Evolutionary conservation across 2,329 filamentous ascomycete genomes (phyloP), one percentile per base, ranked within the genome.

Genomic region (Herpotrichia juniperi): DNA sequence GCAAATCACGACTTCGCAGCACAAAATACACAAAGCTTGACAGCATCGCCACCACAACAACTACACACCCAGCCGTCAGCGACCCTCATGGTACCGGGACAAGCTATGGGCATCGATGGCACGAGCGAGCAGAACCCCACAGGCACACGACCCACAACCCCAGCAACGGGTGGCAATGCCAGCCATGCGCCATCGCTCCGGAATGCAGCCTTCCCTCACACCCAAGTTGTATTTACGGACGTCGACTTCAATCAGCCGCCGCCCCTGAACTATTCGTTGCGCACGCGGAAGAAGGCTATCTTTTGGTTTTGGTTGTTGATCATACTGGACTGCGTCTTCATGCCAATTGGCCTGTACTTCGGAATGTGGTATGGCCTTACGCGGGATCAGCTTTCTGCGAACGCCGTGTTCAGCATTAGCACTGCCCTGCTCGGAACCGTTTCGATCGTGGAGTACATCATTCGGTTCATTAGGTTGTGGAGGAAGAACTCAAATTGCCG

Each of bases 261-360:
- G 42, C 75, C 78, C 16, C 75, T 86, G 31, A 80, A 84, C 21
- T 86, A 86, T 71, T 79, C 79, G 19, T 67, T 86, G 35, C 77
- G 76, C 43, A 71, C 77, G 8, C 74, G 84, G 39, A 84, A 83
- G 63, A 80, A 78, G 69, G 75, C 78, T 28, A 85, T 87, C 54
- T 72, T 78, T 31, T 71, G 83, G 55, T 87, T 87, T 72, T 87
- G 84, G 84, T 73, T 74, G 0, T 66, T 87, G 34, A 83, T 86
- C 50, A 64, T 86, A 19, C 62, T 86, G 51, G 84, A 87, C 70
- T 83, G 80, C 45, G 74, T 85, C 53, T 79, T 75, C 50, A 81
- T 85, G 70, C 84, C 84, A 16, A 76, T 87, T 52, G 79, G 76
- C 2, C 74, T 87, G 2, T 87, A 87, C 71, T 87, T 83, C 74